A percentile compares a stretch with the other conserved stretches of the same genome.
phyloP scores from a whole-genome alignment of 2,329 filamentous ascomycete genomes.

The Neospermospora avenae region DNA sequence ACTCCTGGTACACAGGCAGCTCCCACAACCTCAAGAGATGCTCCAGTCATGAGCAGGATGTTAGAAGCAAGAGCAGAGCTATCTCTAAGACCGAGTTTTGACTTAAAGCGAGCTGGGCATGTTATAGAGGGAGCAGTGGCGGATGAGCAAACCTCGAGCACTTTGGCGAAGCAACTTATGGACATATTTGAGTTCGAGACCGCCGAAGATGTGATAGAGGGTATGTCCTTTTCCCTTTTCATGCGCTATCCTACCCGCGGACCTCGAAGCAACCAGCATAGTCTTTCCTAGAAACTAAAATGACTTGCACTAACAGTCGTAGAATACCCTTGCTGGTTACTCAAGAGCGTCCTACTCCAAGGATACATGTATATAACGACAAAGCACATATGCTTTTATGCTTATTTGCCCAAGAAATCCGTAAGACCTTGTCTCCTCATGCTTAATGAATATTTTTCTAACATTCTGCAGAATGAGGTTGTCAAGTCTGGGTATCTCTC shows the following conservation, averaged over 20 bases:
- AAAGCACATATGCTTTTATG: constrained; percentile 94
- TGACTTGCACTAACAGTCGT: constrained; percentile 23
- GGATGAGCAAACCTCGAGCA: constrained; percentile 46
- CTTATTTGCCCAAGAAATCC: constrained; percentile 91
- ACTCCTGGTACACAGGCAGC: constrained; percentile 33
- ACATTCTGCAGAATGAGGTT: constrained; percentile 57
- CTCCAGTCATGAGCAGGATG: constrained; percentile 75
- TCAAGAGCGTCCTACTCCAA: constrained; percentile 88
- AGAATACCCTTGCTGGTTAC: constrained; percentile 91
- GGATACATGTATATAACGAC: constrained; percentile 95
- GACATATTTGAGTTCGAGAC: constrained; percentile 83
- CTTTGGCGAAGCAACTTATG: constrained; percentile 68
- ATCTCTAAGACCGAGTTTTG: constrained; percentile 55
- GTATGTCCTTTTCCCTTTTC: constrained; percentile 39
- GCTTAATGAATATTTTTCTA: constrained; percentile 12
- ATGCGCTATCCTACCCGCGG: neutral
- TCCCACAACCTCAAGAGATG: constrained; percentile 46
- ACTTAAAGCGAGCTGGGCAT: constrained; percentile 40
- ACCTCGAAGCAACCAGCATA: neutral
- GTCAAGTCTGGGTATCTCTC: constrained; percentile 85
- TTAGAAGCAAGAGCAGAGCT: constrained; percentile 68
- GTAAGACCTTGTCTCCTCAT: constrained; percentile 48
- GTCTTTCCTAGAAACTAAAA: neutral
- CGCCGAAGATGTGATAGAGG: constrained; percentile 79
- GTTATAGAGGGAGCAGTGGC: constrained; percentile 16